Base-by-base conservation (phyloP, 257 asterid species). In the Solanum virginianum region DNA sequence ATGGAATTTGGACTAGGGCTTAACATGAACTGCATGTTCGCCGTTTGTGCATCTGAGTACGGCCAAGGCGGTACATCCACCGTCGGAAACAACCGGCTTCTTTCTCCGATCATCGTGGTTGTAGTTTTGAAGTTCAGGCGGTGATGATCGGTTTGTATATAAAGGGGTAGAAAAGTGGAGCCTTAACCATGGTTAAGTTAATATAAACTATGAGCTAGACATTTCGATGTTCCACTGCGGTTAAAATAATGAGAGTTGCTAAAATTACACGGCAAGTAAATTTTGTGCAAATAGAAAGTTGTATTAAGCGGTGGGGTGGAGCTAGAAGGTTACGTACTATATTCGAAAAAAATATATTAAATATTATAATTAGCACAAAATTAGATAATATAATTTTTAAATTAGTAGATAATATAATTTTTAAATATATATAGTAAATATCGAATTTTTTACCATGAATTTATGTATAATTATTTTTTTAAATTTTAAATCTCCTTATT, bases 61-160 rank as follows among this genome's bases (percentile, higher is more conserved):
- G 92, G 39, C 93, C 97, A 93, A 9, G 97, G 93, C 0, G 95
- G 93, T 68, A 92, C 91, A 11, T 88, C 92, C 41, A 93, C 90
- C 12, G 90, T 59, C 13, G 87, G 90, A 63, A 84, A 63, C 18
- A 75, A 82, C 84, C n/a, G 43, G 5, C 80, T 88, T 85, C 87
- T 86, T 80, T 90, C 92, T 66, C 94, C 93, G 70, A 91, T 86
- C 94, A 93, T 94, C 90, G 88, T 90, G 10, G 7, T 71, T 45
- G 70, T 70, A 4, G 54, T 29, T 47, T 71, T 59, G 45, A 16
- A 39, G 17, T 16, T 16, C 8, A 2, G 69, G 80, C 4, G 79
- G 57, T 88, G 80, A 57, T 83, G 59, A 47, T 47, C 56, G 49
- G 88, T 84, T 87, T 2, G 87, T 90, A 90, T 94, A 92, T 92